Percentiles rank a stretch among this genome's conserved stretches.
Conservation (phyloP, 2,329 filamentous ascomycete genomes). For the Alternaria solani region DNA sequence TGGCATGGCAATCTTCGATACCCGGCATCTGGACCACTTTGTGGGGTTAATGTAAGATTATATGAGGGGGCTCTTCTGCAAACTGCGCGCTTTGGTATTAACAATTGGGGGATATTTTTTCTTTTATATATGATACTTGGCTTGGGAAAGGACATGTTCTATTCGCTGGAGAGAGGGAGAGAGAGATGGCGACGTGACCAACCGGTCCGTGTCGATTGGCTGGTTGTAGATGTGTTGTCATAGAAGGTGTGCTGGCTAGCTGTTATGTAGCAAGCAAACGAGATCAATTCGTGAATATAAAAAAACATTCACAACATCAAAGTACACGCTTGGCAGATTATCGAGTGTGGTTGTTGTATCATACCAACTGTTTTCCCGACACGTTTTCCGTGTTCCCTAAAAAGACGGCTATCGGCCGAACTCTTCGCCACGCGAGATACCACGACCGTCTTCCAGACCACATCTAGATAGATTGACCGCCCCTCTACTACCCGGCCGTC, state of each 20-base stretch:
- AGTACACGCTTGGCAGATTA: background rate
- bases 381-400: background rate
- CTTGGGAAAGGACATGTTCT: slow-evolving; percentile 11
- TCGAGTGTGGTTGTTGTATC: background rate
- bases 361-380: background rate
- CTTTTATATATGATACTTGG: slow-evolving; percentile 26
- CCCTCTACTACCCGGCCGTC: background rate
- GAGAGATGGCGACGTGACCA: background rate
- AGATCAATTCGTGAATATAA: background rate
- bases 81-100: slow-evolving; percentile 3
- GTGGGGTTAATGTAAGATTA: slow-evolving; percentile 17
- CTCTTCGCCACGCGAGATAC: background rate
- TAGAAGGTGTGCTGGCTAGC: background rate
- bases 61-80: slow-evolving; percentile 12
- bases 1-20: slow-evolving; percentile 13
- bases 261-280: background rate
- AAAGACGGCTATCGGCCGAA: background rate
- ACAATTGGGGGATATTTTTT: background rate
- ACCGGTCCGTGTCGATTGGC: background rate
- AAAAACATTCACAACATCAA: background rate
- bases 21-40: slow-evolving; percentile 6
- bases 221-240: background rate
- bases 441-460: background rate
- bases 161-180: background rate
- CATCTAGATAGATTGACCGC: background rate